These are phyloP conservation scores for Coniochaeta ligniaria DNA, from an alignment of 2,329 filamentous ascomycete genomes.

Conservation along the genomic window DNA sequence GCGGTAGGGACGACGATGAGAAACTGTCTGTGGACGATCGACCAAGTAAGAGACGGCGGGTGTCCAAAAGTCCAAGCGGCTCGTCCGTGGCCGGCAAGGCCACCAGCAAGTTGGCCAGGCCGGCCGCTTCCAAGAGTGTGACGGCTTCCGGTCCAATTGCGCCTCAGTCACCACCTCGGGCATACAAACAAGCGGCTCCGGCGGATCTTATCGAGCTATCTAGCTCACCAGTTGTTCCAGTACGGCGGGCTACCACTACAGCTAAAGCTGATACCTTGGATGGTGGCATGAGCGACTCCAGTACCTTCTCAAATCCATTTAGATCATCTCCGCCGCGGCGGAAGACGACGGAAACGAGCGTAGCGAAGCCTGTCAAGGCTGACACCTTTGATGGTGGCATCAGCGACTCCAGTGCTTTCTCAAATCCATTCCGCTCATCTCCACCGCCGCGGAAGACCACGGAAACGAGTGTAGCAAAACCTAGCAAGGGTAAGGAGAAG, in stretches of 20 bases:
- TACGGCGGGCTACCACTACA: not conserved
- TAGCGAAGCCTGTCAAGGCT: not conserved
- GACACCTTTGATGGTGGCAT: not conserved
- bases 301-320: not conserved
- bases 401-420: not conserved
- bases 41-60: constrained; percentile 21
- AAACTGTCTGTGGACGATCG: constrained; percentile 7
- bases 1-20: not conserved
- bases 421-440: not conserved
- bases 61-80: constrained; percentile 9
- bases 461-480: not conserved
- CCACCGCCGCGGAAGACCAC: not conserved
- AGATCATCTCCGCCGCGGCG: not conserved
- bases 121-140: not conserved
- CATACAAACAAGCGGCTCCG: not conserved
- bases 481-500: not conserved
- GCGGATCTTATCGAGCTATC: not conserved
- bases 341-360: not conserved
- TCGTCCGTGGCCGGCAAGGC: not conserved
- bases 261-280: not conserved
- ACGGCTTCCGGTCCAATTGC: not conserved
- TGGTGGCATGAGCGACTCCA: not conserved
- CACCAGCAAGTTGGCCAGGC: not conserved
- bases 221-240: not conserved
- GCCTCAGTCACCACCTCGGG: not conserved